Evolutionary conservation across 2,329 filamentous ascomycete species (phyloP), one percentile per base, ranked within the genome.

Genomic region (Cordyceps militaris): DNA sequence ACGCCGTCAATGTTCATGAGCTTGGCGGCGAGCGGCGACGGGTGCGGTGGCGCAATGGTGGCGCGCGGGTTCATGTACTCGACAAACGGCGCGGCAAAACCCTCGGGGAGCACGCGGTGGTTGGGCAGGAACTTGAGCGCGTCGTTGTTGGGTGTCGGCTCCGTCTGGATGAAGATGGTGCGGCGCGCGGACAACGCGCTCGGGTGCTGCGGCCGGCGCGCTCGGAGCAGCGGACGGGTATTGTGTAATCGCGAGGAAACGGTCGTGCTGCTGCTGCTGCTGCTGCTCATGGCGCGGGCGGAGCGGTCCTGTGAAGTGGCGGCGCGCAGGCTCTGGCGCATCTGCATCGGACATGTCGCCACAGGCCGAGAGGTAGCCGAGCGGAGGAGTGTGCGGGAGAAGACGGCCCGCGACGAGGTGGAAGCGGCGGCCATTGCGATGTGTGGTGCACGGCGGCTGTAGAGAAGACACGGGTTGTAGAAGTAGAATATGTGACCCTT

Each of bases 81-180:
- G 70, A 97, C 81, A 72, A 92, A 97, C 8, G 90, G 82, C 2
- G 87, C 84, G 7, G 82, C 75, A 62, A 96, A 78, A 54, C 77
- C 78, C 63, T 87, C 79, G 23, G 94, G 93, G 1, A 99, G 82
- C 53, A 99, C 85, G 40, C 83, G 83, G 72, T 91, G 86, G 74
- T 97, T 96, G 2, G 94, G 94, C 40, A 95, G 82, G 75, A 99
- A 99, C 76, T 99, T 99, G 67, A 97, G 81, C 34, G 91, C 92
- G 76, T 97, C 91, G n/a, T 85, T 80, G 74, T 99, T 99, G 26
- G 94, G 94, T 1, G 94, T 99, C 63, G 82, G 83, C 70, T 97
- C 93, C 5, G 93, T 97, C 75, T 99, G 94, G 69, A 99, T 99
- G 78, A 97, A 99, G 73, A 99, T 96, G 24, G 85, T 91, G 63